Evolutionary conservation across 495 filamentous ascomycete species (phyloP), one percentile per base, ranked within the genome.

Genomic region (Polyplosphaeria fusca): DNA sequence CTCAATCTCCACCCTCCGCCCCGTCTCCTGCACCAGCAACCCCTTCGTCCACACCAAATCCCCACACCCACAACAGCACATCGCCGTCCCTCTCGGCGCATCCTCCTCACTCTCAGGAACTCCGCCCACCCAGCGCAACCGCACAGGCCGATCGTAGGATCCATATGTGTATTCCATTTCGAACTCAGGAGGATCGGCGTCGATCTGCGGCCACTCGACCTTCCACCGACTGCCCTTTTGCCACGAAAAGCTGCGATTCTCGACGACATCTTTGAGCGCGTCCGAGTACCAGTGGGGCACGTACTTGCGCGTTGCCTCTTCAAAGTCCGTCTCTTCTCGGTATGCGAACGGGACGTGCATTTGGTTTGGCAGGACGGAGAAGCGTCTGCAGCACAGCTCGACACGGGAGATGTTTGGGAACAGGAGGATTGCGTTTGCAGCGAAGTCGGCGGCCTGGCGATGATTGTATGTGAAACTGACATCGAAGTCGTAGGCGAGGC

Each of bases 131-230:
- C 18, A 16, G 22, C 4, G 4, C n/a, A 20, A 13, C 2, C n/a
- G n/a, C 4, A 2, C 18, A 2, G 4, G 12, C 4, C n/a, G 13
- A 3, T 2, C 42, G 14, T 45, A 16, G 14, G 42, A 16, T 5
- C 42, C 42, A 45, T 7, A 5, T 22, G 20, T 22, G 14, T 5
- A 22, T 4, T 13, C 16, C 42, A 45, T 20, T 16, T 22, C 42
- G 5, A 22, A 4, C n/a, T n/a, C n/a, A n/a, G n/a, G n/a, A n/a
- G n/a, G n/a, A n/a, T n/a, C n/a, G n/a, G 4, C 2, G 4, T 45
- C 42, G 14, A 9, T n/a, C 18, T 20, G n/a, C 41, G 52, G 52
- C 52, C 52, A 56, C 30, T 56, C 43, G 2, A 48, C 23, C 12
- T 2, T 26, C 52, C 52, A 56, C 44, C 22, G 47, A 11, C 48